A percentile compares a stretch with the other conserved stretches of the same genome.
phyloP scores from a whole-genome alignment of 805 yeast genomes.

The Cyberlindnera japonica region DNA sequence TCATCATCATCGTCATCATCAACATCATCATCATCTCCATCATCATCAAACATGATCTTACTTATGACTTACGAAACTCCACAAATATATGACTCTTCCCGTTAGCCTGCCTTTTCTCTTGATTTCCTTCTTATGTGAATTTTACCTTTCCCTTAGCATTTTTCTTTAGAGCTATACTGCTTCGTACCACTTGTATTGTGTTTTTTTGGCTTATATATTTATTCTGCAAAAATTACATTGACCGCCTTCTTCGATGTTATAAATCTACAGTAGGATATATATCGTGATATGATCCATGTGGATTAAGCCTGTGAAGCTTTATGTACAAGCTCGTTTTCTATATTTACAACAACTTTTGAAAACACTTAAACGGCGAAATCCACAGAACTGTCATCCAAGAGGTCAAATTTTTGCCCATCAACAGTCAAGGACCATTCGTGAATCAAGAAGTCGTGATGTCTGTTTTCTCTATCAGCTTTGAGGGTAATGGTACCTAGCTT shows the following conservation, averaged over 20 bases:
- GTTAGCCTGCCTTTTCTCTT: background rate
- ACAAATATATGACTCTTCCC: too few relatives aligned
- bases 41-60: background rate
- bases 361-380: constrained; percentile 27
- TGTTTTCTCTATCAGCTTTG: constrained; percentile 65
- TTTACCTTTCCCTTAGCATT: background rate
- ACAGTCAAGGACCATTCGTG: constrained; percentile 57
- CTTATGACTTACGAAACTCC: background rate
- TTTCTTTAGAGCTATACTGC: background rate
- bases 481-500: constrained; percentile 54
- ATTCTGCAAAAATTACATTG: background rate
- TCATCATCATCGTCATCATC: too few relatives aligned
- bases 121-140: background rate
- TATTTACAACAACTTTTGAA: too few relatives aligned
- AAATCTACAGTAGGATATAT: too few relatives aligned
- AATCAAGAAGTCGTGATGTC: constrained; percentile 53
- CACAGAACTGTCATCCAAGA: constrained; percentile 44
- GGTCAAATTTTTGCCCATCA: constrained; percentile 43
- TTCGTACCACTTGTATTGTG: background rate
- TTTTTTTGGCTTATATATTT: background rate
- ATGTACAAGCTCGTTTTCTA: background rate
- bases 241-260: too few relatives aligned
- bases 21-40: too few relatives aligned
- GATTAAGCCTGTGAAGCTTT: background rate
- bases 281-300: too few relatives aligned